Evolutionary conservation across 805 yeast genomes (phyloP).

Genomic region (Candida boleticola): DNA sequence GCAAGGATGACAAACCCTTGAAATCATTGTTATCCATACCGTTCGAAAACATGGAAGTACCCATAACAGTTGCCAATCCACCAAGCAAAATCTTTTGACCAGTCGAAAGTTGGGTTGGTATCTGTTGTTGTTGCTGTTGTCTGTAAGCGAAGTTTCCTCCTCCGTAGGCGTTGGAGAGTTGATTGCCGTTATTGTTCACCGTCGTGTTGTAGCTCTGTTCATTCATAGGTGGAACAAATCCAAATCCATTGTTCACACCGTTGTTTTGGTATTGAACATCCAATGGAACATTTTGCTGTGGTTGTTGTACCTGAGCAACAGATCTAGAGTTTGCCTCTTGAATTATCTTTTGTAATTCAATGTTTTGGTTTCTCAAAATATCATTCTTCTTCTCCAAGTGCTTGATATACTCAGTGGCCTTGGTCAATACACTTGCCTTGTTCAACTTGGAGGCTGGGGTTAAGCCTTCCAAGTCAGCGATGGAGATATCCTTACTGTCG

Average conservation of each 20-base stretch:
- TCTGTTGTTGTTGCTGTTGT: conserved; percentile 5
- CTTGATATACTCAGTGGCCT: conserved; percentile 75
- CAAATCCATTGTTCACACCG: conserved; percentile 9
- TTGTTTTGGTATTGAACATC: background rate
- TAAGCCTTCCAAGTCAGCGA: conserved; percentile 63
- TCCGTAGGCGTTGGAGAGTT: conserved; percentile 6
- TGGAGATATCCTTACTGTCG: conserved; percentile 37
- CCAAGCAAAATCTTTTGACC: conserved; percentile 52
- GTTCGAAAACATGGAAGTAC: conserved; percentile 57
- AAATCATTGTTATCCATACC: conserved; percentile 31
- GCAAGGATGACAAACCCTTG: conserved; percentile 48
- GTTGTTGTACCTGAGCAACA: conserved; percentile 2
- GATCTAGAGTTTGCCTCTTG: conserved; percentile 32
- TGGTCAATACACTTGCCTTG: conserved; percentile 72
- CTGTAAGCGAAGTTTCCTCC: conserved; percentile 6
- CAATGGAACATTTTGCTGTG: conserved; percentile 2
- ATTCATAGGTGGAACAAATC: conserved; percentile 12
- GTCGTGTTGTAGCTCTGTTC: conserved; percentile 16
- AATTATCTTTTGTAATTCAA: conserved; percentile 36
- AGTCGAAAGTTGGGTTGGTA: conserved; percentile 8
- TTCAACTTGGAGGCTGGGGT: conserved; percentile 74
- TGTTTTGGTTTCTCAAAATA: conserved; percentile 45
- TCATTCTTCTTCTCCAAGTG: conserved; percentile 67
- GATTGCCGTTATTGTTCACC: conserved; percentile 10
- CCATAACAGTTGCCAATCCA: conserved; percentile 63